Conservation (phyloP, 768 basidiomycete genomes). For the Tricholoma bakamatsutake region DNA sequence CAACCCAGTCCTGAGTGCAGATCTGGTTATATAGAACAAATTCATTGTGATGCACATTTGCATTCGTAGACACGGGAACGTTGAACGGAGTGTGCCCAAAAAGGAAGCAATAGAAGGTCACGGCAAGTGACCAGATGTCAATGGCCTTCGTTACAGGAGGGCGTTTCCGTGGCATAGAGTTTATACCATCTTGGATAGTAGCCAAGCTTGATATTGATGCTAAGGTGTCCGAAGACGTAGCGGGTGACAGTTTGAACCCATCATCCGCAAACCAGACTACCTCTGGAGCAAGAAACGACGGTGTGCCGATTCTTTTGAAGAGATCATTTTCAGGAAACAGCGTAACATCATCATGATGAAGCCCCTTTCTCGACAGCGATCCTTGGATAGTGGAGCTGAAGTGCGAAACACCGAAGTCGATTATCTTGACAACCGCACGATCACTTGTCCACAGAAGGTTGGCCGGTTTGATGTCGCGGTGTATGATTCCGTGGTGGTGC, state of each 20-base stretch:
- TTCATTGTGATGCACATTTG: slow-evolving; percentile 30
- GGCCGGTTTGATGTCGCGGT: slow-evolving; percentile 88
- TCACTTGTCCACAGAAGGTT: slow-evolving; percentile 63
- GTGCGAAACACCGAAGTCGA: slow-evolving; percentile 69
- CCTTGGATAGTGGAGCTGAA: slow-evolving; percentile 16
- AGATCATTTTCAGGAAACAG: slow-evolving; percentile 35
- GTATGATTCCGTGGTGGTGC: slow-evolving; percentile 56
- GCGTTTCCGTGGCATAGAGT: slow-evolving; percentile 17
- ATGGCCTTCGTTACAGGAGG: slow-evolving; percentile 41
- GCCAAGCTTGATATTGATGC: slow-evolving; percentile 12
- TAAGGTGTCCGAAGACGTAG: slow-evolving; percentile 17
- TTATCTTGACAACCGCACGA: slow-evolving; percentile 72
- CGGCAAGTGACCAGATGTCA: slow-evolving; percentile 41
- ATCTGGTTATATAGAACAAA: slow-evolving; percentile 37
- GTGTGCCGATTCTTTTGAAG: slow-evolving; percentile 35
- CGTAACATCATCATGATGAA: slow-evolving; percentile 19
- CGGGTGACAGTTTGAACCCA: slow-evolving; percentile 10
- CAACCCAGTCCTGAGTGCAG: slow-evolving; percentile 34
- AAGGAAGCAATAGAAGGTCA: slow-evolving; percentile 41
- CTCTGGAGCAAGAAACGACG: slow-evolving; percentile 40
- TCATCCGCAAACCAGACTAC: slow-evolving; percentile 35
- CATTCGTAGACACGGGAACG: slow-evolving; percentile 26
- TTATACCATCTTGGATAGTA: slow-evolving; percentile 10
- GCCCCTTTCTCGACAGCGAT: slow-evolving; percentile 10
- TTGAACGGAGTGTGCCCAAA: slow-evolving; percentile 41